These are phyloP conservation scores for Candida silvicultrix DNA, from an alignment of 805 yeast genomes.

Conservation along the genomic window DNA sequence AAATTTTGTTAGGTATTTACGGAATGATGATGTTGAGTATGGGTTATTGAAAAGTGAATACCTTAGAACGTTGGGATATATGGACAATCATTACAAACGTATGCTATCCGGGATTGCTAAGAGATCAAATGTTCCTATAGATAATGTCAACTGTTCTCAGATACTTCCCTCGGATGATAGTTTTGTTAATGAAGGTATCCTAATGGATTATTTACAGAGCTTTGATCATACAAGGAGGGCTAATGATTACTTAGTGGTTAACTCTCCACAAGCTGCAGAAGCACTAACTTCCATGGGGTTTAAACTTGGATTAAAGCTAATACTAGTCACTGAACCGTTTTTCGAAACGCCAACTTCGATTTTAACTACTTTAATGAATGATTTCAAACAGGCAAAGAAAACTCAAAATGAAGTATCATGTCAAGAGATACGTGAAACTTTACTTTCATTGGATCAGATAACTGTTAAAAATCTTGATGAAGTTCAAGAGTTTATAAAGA, in stretches of 20 bases:
- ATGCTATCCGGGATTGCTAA: not conserved
- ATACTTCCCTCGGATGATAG: not conserved
- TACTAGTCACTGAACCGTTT: constrained; percentile 13
- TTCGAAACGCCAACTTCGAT: constrained; percentile 15
- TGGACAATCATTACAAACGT: not conserved
- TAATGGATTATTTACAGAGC: constrained; percentile 8
- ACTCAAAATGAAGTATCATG: constrained; percentile 6
- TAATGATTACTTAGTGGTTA: constrained; percentile 13
- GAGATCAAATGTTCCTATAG: not conserved
- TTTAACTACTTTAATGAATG: constrained; percentile 6
- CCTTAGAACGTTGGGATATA: not conserved
- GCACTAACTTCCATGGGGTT: constrained; percentile 14
- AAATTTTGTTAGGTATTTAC: not conserved
- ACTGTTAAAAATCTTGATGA: constrained; percentile 7
- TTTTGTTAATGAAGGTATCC: constrained; percentile 3
- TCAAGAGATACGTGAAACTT: constrained; percentile 5
- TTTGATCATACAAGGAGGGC: not conserved
- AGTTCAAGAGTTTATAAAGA: constrained; percentile 2
- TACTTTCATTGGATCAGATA: constrained; percentile 3
- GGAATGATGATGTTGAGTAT: not conserved
- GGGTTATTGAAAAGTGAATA: not conserved
- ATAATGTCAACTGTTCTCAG: not conserved
- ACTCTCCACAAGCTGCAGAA: constrained; percentile 16
- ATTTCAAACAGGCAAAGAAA: constrained; percentile 4
- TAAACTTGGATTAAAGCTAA: constrained; percentile 11